Evolutionary conservation across 306 rosid species (phyloP), one percentile per base, ranked within the genome.

Genomic region (Sophora flavescens): DNA sequence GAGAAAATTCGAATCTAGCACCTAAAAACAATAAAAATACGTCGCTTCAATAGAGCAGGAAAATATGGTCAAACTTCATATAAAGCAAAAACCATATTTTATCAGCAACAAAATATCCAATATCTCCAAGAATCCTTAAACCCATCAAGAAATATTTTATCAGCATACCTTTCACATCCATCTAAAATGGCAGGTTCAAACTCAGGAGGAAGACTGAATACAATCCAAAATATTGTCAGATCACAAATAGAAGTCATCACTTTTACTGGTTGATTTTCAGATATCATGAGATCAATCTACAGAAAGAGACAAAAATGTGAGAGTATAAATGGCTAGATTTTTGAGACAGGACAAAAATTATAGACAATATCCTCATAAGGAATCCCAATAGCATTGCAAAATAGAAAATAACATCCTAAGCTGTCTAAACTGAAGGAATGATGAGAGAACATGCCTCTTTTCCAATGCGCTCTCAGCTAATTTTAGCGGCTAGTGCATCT

Each of bases 391-490:
- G 74, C 51, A 63, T 56, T 60, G 35, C 13, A n/a, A 28, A 73
- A 33, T 38, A 51, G 13, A 63, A 85, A 44, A n/a, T 53, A 45
- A 8, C 18, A 51, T 42, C 56, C 59, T 32, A 50, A 76, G 69
- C 36, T 64, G 61, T 33, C 75, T 76, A 66, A 35, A 76, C 16
- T 26, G 12, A 64, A 83, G 66, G 38, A n/a, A 68, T 65, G 30
- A 67, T 72, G 16, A n/a, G n/a, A 58, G 57, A 63, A 75, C 75
- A 66, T 68, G 86, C 98, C 85, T 95, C 98, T n/a, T 82, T 74
- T 77, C 98, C 98, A 66, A 95, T 87, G 63, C 97, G 92, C 84
- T 95, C 97, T 72, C 91, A 78, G 88, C 97, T 95, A 83, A 95
- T 90, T 91, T 95, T 95, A 74, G 87, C 87, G 45, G 88, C 88